phyloP scores from a whole-genome alignment of 352 stramenopile species.

The Aphanomyces euteiches region DNA sequence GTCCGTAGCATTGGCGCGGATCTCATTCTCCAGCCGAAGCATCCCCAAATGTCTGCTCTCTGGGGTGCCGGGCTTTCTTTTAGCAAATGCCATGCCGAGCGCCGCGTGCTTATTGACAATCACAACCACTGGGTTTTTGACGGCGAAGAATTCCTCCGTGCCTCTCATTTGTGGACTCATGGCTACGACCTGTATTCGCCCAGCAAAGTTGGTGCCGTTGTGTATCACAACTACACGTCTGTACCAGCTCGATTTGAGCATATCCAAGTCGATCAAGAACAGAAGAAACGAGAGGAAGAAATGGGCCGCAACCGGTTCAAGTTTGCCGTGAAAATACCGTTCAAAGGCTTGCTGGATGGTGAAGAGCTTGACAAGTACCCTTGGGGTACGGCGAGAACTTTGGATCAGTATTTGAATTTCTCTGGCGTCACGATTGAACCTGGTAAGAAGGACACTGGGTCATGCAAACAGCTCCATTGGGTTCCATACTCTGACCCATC shows the following conservation, averaged over 20 bases:
- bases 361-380: slow-evolving; percentile 29
- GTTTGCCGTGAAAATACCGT: slow-evolving; percentile 22
- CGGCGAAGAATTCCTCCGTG: slow-evolving; percentile 29
- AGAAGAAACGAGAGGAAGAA: neutral
- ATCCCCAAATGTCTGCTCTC: slow-evolving; percentile 23
- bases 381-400: slow-evolving; percentile 21
- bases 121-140: slow-evolving; percentile 31
- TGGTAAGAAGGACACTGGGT: slow-evolving; percentile 21
- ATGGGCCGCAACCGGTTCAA: slow-evolving; percentile 27
- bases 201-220: slow-evolving; percentile 48
- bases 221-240: slow-evolving; percentile 46
- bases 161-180: slow-evolving; percentile 28
- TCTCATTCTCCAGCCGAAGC: slow-evolving; percentile 22
- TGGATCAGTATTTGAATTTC: slow-evolving; percentile 30
- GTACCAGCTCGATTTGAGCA: slow-evolving; percentile 33
- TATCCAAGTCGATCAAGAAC: slow-evolving; percentile 14
- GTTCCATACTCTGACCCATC: slow-evolving; percentile 18
- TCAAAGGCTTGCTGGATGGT: slow-evolving; percentile 19
- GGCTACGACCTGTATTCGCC: slow-evolving; percentile 42
- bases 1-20: slow-evolving; percentile 25
- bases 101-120: slow-evolving; percentile 20
- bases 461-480: slow-evolving; percentile 31
- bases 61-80: slow-evolving; percentile 35
- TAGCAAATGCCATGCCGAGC: slow-evolving; percentile 28
- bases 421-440: slow-evolving; percentile 30